Percentiles rank a stretch among this genome's conserved stretches.
Conservation (phyloP, 768 basidiomycete species). For the Sarcodon aspratus region DNA sequence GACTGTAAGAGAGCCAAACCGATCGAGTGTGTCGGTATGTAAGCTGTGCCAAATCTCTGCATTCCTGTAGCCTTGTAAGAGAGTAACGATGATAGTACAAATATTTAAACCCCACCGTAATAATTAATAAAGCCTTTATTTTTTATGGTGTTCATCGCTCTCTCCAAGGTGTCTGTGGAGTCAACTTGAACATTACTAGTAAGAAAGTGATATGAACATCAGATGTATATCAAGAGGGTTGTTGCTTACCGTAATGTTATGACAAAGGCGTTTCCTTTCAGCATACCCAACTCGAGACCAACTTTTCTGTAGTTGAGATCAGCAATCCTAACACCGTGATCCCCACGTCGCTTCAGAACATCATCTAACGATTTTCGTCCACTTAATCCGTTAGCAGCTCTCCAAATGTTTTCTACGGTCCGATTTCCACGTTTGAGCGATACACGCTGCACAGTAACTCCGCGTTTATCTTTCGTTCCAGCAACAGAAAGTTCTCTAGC, state of each 20-base stretch:
- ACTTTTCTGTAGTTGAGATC: slow-evolving; percentile 81
- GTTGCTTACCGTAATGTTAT: slow-evolving; percentile 77
- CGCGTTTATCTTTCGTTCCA: slow-evolving; percentile 97
- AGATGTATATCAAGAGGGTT: neutral
- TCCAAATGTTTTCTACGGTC: slow-evolving; percentile 81
- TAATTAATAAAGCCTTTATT: slow-evolving; percentile 93
- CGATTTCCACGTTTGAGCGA: slow-evolving; percentile 67
- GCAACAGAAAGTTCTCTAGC: slow-evolving; percentile 81
- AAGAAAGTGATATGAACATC: slow-evolving; percentile 1
- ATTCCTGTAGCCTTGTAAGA: slow-evolving; percentile 48
- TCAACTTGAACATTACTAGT: slow-evolving; percentile 77
- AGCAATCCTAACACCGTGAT: slow-evolving; percentile 79
- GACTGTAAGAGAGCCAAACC: slow-evolving; percentile 83
- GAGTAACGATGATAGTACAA: neutral
- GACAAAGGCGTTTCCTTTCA: slow-evolving; percentile 92
- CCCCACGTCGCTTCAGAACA: slow-evolving; percentile 62
- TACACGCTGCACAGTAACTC: slow-evolving; percentile 90
- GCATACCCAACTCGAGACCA: slow-evolving; percentile 84
- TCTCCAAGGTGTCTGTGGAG: slow-evolving; percentile 59
- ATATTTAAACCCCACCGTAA: slow-evolving; percentile 48
- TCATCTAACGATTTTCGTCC: slow-evolving; percentile 42
- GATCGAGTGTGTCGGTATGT: slow-evolving; percentile 90
- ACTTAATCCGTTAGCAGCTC: slow-evolving; percentile 56
- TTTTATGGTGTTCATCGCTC: slow-evolving; percentile 68
- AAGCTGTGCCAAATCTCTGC: slow-evolving; percentile 97